Conservation (phyloP, 2,329 filamentous ascomycete genomes). For the Fusarium pilosicola region DNA sequence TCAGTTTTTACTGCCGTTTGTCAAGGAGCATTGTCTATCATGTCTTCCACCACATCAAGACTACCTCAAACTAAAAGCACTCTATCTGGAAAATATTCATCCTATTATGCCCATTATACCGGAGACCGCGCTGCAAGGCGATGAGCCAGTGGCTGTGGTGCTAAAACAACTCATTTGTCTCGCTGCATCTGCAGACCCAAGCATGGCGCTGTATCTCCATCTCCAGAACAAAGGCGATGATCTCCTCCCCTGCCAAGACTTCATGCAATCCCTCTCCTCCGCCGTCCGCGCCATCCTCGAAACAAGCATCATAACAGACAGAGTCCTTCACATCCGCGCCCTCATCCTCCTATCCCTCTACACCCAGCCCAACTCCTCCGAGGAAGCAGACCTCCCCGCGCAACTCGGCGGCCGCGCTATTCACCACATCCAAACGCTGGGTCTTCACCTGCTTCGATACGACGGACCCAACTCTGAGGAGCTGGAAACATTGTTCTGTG, state of each 20-base stretch:
- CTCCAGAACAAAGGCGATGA: constrained; percentile 52
- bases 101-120: constrained; percentile 65
- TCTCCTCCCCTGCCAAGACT: constrained; percentile 57
- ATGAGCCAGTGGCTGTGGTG: constrained; percentile 54
- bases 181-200: constrained; percentile 62
- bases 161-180: constrained; percentile 66
- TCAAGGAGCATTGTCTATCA: constrained; percentile 57
- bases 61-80: constrained; percentile 55
- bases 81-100: constrained; percentile 64
- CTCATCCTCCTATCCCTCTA: constrained; percentile 67
- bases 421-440: constrained; percentile 66
- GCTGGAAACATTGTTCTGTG: constrained; percentile 64
- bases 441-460: constrained; percentile 62
- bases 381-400: constrained; percentile 65
- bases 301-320: constrained; percentile 63
- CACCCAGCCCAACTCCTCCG: constrained; percentile 63
- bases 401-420: constrained; percentile 64
- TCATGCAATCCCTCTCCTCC: constrained; percentile 59
- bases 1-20: constrained; percentile 54
- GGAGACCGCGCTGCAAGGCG: constrained; percentile 45
- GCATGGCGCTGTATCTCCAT: constrained; percentile 56
- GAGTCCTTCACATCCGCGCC: constrained; percentile 65
- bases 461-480: constrained; percentile 54
- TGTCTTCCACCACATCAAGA: constrained; percentile 60
- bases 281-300: constrained; percentile 62